Evolutionary conservation across 495 filamentous ascomycete species (phyloP), one percentile per base, ranked within the genome.

Genomic region (Xylaria grammica): DNA sequence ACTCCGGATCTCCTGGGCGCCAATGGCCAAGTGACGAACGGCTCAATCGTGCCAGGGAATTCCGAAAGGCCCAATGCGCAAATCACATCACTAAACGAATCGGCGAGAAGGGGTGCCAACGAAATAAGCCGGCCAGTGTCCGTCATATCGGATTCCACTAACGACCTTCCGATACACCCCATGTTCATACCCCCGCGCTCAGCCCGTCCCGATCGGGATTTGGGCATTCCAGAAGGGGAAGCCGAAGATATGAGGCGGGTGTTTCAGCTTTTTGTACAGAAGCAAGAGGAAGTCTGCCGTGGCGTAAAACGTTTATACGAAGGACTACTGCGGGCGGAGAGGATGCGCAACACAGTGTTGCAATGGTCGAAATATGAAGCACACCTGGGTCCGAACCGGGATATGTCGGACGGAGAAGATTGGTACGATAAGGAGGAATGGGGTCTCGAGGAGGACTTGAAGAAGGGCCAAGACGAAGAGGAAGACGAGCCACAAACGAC

Each of bases 371-470:
- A 96, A 75, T 92, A 95, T 0, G 96, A 99, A 75, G 91, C 87
- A 5, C 95, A 97, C 70, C 84, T 90, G 26, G 93, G 92, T 1
- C 86, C 89, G 57, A 80, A 82, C 66, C 69, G 76, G 24, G 83
- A 84, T 61, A 80, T 97, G 87, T 94, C 90, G 36, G 94, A 97
- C 70, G 92, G 92, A 3, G 94, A 97, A 78, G 94, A 97, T 72
- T 97, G 94, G 93, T 96, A 96, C 74, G 94, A 97, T 71, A 87
- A 86, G 60, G 91, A 95, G 71, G 89, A 90, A 80, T 97, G 92
- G 94, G 88, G 88, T 3, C 74, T 97, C 45, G 88, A 88, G 2
- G 91, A 92, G 67, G 90, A 93, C 72, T 80, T 97, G 15, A 92
- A 91, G 74, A 97, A 97, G 74, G 94, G 94, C 2, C 88, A 91